Evolutionary conservation across 768 basidiomycete genomes (phyloP), one percentile per base, ranked within the genome.

Genomic region (Chalciporus sphaerocephalus): DNA sequence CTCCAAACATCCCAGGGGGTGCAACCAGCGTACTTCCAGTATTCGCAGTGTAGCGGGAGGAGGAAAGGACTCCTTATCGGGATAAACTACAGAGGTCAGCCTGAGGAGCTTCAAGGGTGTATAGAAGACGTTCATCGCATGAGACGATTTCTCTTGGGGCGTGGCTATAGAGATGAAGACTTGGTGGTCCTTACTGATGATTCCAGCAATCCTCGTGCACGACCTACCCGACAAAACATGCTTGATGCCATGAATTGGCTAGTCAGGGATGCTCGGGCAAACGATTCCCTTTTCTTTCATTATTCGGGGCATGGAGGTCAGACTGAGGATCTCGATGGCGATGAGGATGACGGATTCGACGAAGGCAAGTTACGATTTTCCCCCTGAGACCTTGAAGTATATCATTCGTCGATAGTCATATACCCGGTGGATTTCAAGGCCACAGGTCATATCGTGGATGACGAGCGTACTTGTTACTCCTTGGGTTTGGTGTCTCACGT

Each of bases 291-390:
- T 24, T 92, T 93, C 73, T 88, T 94, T 75, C 92, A 93, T 53
- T 94, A 91, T 64, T 95, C 92, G 5, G 94, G 94, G 12, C 95
- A 98, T 53, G 95, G 95, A 28, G 93, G 92, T 12, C 93, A 93
- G 67, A 85, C 86, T 0, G 75, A 86, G 50, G 95, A 96, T 64
- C 25, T 68, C 3, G 81, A 91, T 53, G 90, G 89, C 1, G 89
- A 93, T 55, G 90, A 94, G 66, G 79, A 67, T 0, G 92, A 93
- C 61, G 92, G 92, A 11, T 80, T 68, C 52, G 90, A 93, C 54
- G 89, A 92, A 78, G 83, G 85, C 40, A 49, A 48, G 50, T 43
- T n/a, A 28, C 39, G 36, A 28, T 57, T 53, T 47, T 49, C 40
- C 23, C 1, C 28, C 21, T 40, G 12, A n/a, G 25, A 35, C 21